A percentile compares a stretch with the other conserved stretches of the same genome.
Evolutionary conservation across 2,329 filamentous ascomycete genomes (phyloP).

Genomic region (Colletotrichum cuscutae): DNA sequence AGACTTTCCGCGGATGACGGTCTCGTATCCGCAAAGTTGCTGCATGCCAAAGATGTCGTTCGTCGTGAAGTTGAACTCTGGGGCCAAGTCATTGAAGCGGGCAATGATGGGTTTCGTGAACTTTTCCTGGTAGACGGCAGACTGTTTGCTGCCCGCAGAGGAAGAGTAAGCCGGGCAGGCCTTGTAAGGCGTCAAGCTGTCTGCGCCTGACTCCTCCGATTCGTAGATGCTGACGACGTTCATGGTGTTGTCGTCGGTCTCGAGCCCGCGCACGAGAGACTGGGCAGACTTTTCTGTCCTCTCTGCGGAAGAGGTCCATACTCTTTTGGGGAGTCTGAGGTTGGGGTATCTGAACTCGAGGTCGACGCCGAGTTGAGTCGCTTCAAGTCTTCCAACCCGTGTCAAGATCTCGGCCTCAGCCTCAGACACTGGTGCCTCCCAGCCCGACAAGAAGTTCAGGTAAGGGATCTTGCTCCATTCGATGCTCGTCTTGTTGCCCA

Average conservation of each 20-base stretch:
- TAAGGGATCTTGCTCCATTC: constrained; percentile 67
- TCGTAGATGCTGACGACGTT: constrained; percentile 66
- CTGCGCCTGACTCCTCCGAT: constrained; percentile 65
- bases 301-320: constrained; percentile 73
- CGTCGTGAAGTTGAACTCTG: constrained; percentile 70
- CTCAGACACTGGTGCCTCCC: constrained; percentile 66
- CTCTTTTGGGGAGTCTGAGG: constrained; percentile 61
- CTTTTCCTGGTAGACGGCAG: constrained; percentile 57
- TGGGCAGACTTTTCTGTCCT: constrained; percentile 68
- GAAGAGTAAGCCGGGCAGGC: constrained; percentile 71
- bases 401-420: constrained; percentile 70
- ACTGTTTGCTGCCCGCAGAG: constrained; percentile 66
- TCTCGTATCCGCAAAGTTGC: constrained; percentile 73
- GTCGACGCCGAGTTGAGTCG: constrained; percentile 67
- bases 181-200: constrained; percentile 72
- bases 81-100: constrained; percentile 62
- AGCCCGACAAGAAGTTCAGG: constrained; percentile 65
- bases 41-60: constrained; percentile 74
- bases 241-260: constrained; percentile 62
- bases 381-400: constrained; percentile 68
- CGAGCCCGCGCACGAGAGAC: constrained; percentile 67
- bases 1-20: constrained; percentile 70
- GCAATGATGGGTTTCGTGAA: constrained; percentile 71
- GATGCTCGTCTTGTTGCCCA: constrained; percentile 64
- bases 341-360: constrained; percentile 68